These are phyloP conservation scores for Patellaria atrata DNA, from an alignment of 495 filamentous ascomycete genomes.

Conservation along the genomic window DNA sequence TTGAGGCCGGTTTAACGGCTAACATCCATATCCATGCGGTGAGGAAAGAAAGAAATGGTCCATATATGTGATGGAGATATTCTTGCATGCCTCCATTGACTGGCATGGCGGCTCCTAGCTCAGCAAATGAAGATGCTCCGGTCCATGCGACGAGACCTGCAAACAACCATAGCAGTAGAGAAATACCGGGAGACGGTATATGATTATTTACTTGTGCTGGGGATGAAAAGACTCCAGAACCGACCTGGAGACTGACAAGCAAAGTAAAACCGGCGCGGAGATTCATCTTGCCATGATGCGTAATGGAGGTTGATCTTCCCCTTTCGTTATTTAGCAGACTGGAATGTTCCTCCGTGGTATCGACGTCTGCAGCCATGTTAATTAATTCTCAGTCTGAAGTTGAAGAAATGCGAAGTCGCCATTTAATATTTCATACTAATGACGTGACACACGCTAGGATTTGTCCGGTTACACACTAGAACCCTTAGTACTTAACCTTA, in stretches of 20 bases:
- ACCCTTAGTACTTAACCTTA: no score
- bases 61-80: slow-evolving; percentile 27
- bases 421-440: no score
- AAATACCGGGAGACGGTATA: slow-evolving; percentile 22
- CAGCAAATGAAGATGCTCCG: slow-evolving; percentile 31
- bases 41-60: slow-evolving; percentile 26
- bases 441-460: no score
- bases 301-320: no score
- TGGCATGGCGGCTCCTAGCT: slow-evolving; percentile 30
- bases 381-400: no score
- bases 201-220: slow-evolving; percentile 26
- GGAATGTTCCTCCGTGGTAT: no score
- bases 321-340: no score
- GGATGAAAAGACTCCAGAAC: slow-evolving; percentile 32
- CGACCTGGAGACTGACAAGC: slow-evolving; percentile 30
- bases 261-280: slow-evolving; percentile 23
- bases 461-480: no score
- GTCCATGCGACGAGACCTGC: slow-evolving; percentile 32
- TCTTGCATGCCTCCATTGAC: slow-evolving; percentile 33
- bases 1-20: slow-evolving; percentile 14
- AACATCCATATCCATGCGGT: slow-evolving; percentile 28
- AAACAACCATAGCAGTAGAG: slow-evolving; percentile 29
- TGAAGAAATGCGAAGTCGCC: no score
- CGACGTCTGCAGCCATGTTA: no score
- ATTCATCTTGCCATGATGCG: no score